phyloP scores from a whole-genome alignment of 2,329 filamentous ascomycete genomes.

The Phyllosticta citrichinensis region DNA sequence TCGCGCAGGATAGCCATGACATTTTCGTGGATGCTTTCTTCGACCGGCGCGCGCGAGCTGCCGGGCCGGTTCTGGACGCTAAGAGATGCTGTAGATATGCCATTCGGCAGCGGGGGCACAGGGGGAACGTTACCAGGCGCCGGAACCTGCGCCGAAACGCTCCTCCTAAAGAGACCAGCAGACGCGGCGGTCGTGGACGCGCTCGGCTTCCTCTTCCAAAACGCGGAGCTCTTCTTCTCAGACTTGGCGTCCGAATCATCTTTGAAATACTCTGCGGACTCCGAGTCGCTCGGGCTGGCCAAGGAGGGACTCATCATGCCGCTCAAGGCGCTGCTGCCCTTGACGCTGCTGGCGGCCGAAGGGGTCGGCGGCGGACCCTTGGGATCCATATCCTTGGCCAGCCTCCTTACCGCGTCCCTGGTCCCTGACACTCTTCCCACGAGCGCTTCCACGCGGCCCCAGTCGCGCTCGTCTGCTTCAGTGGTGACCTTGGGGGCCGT shows the following conservation, averaged over 20 bases:
- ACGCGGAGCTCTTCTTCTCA: conserved; percentile 54
- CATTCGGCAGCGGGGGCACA: conserved; percentile 26
- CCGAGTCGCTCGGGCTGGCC: conserved; percentile 32
- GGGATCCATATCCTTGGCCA: conserved; percentile 75
- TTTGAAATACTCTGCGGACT: conserved; percentile 46
- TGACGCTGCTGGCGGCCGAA: conserved; percentile 20
- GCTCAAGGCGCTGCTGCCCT: conserved; percentile 17
- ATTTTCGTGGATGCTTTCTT: conserved; percentile 64
- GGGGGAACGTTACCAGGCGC: conserved; percentile 26
- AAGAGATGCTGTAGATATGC: conserved; percentile 15
- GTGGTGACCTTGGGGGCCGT: conserved; percentile 16
- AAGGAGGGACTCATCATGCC: conserved; percentile 5
- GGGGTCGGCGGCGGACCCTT: conserved; percentile 32
- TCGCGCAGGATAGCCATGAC: conserved; percentile 76
- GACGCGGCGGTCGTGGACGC: conserved; percentile 32
- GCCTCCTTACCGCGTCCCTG: conserved; percentile 73
- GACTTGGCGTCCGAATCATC: conserved; percentile 19
- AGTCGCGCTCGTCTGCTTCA: conserved; percentile 64
- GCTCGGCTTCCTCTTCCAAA: conserved; percentile 87
- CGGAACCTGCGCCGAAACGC: conserved; percentile 45
- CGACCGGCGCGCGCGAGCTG: neutral
- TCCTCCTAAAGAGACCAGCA: conserved; percentile 35
- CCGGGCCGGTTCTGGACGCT: conserved; percentile 24
- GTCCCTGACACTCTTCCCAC: conserved; percentile 81
- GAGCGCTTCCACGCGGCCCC: conserved; percentile 75